A percentile compares a stretch with the other conserved stretches of the same genome.
These are phyloP conservation scores for Wickerhamiella vanderwaltii DNA, from an alignment of 805 yeast species.

Conservation along the genomic window DNA sequence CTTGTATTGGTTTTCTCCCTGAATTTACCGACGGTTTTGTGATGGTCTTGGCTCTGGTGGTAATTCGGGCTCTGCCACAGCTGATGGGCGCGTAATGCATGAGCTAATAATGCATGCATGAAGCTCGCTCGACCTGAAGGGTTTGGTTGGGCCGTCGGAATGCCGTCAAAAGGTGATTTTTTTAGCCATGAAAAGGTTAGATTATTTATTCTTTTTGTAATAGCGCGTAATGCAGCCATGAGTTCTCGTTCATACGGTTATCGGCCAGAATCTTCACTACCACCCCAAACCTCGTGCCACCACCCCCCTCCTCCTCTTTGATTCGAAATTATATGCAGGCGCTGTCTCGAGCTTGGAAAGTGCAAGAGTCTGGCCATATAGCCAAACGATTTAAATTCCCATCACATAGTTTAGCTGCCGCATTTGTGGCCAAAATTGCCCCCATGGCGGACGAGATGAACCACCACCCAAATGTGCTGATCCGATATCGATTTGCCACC, in stretches of 20 bases:
- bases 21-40: too few relatives aligned
- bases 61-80: too few relatives aligned
- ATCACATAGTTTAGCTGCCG: slow-evolving; percentile 20
- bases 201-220: too few relatives aligned
- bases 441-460: slow-evolving; percentile 16
- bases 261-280: not conserved
- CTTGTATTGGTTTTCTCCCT: too few relatives aligned
- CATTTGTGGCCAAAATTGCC: slow-evolving; percentile 17
- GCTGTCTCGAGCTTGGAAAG: not conserved
- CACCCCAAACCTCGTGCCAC: not conserved
- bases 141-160: too few relatives aligned
- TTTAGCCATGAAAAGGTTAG: too few relatives aligned
- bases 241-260: not conserved
- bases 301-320: not conserved
- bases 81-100: too few relatives aligned
- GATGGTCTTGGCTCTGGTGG: too few relatives aligned
- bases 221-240: too few relatives aligned
- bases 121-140: too few relatives aligned
- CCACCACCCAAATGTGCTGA: slow-evolving; percentile 21
- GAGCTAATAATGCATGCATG: too few relatives aligned
- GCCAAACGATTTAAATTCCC: slow-evolving; percentile 15
- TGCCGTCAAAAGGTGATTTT: too few relatives aligned
- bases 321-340: slow-evolving; percentile 4
- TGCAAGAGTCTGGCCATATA: slow-evolving; percentile 16
- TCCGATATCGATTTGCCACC: slow-evolving; percentile 17